These are phyloP conservation scores for Collybia nuda DNA, from an alignment of 768 basidiomycete species.

Conservation along the genomic window DNA sequence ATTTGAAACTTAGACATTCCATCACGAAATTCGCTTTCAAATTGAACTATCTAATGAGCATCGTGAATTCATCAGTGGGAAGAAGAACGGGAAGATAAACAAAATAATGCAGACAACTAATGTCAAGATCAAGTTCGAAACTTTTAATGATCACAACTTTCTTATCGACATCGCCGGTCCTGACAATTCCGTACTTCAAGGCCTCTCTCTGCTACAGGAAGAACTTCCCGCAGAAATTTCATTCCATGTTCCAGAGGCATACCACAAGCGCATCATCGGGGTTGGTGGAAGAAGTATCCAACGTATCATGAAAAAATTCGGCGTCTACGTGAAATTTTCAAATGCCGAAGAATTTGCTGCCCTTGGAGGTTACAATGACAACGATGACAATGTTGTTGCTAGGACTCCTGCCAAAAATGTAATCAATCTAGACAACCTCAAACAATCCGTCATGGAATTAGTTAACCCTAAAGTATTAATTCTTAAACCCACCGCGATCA, in stretches of 20 bases:
- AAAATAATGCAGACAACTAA: slow-evolving; percentile 98
- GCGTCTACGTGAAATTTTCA: slow-evolving; percentile 99
- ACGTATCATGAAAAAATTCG: slow-evolving; percentile 99
- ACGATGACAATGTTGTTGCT: slow-evolving; percentile 99
- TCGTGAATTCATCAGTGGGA: slow-evolving; percentile 97
- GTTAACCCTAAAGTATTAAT: slow-evolving; percentile 85
- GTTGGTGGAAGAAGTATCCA: slow-evolving; percentile 98
- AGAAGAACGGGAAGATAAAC: slow-evolving; percentile 99
- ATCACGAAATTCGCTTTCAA: slow-evolving; percentile 97
- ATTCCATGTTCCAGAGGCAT: slow-evolving; percentile 97
- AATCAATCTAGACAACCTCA: slow-evolving; percentile 90
- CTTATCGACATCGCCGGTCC: slow-evolving; percentile 88
- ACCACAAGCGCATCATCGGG: slow-evolving; percentile 99
- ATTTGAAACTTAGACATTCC: slow-evolving; percentile 63
- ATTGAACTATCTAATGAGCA: slow-evolving; percentile 98
- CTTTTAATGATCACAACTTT: slow-evolving; percentile 95
- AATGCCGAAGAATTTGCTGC: slow-evolving; percentile 97
- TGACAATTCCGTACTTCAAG: slow-evolving; percentile 82
- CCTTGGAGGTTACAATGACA: slow-evolving; percentile 92
- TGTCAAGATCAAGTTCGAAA: slow-evolving; percentile 99
- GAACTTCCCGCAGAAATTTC: slow-evolving; percentile 98
- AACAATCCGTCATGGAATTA: slow-evolving; percentile 95
- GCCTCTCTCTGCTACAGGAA: slow-evolving; percentile 88
- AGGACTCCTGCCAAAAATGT: slow-evolving; percentile 98
- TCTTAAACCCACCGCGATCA: no score